Evolutionary conservation across 2,329 filamentous ascomycete species (phyloP), one percentile per base, ranked within the genome.

Genomic region (Hirsutella minnesotensis): DNA sequence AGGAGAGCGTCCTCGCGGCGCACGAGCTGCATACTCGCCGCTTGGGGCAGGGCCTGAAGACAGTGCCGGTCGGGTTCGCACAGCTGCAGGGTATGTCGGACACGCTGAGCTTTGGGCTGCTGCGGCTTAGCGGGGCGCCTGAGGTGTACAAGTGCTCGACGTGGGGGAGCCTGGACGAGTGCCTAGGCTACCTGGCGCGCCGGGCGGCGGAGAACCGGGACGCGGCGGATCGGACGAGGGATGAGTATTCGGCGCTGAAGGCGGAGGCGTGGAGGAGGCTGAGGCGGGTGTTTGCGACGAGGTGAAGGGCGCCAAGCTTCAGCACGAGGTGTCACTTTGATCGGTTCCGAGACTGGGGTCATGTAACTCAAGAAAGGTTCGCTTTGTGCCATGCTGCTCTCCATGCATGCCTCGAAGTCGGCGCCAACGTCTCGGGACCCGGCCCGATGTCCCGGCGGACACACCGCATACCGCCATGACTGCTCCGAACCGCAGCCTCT

Each of bases 71-170:
- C 3, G 61, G 55, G 4, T 77, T 71, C 48, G 73, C 69, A 0
- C 74, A 77, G 51, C 62, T 77, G 0, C 67, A 73, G 45, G 73
- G 73, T 4, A 77, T 77, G 73, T 72, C 74, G 0, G 74, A 77
- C 42, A 70, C 76, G 47, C 62, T 77, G 16, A 70, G 67, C 33
- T 72, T 70, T 49, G 61, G 63, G 10, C 56, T 77, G 0, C 57
- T 77, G 7, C 63, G 67, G 16, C 38, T 49, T 33, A 59, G 57
- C 40, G 46, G 43, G n/a, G 44, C 44, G 9, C 58, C 60, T 0
- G 55, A 58, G 16, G 63, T 65, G 2, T 65, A 56, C 49, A 66
- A 66, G 49, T 66, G 62, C 43, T 57, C 59, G 22, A 65, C 61
- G 2, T 66, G 63, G 63, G 63, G 63, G 8, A 59, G 50, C 2